Percentiles rank a stretch among this genome's conserved stretches.
Conservation (phyloP, 768 basidiomycete species). For the Lepiota venenata region DNA sequence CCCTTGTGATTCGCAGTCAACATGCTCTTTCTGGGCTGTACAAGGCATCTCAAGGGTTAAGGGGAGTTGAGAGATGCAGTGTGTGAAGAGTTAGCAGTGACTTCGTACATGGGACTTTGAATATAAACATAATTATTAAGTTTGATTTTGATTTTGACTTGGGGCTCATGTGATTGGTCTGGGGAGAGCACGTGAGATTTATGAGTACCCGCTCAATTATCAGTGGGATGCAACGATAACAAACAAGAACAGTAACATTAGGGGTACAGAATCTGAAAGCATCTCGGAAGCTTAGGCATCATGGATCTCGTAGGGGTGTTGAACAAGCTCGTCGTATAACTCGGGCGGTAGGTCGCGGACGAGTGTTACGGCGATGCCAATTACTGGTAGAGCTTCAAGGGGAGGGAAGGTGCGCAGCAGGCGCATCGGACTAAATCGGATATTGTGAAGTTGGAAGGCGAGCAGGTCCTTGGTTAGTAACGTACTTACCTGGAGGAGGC, state of each 20-base stretch:
- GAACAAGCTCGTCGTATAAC: conserved; percentile 85
- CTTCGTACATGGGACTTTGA: too few relatives aligned
- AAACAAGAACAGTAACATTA: background rate
- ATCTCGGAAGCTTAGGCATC: conserved; percentile 19
- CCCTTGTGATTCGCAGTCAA: background rate
- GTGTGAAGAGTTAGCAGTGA: background rate
- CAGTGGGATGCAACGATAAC: background rate
- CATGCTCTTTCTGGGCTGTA: background rate
- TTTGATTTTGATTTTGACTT: conserved; percentile 13
- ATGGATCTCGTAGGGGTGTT: conserved; percentile 73
- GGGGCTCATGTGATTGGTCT: conserved; percentile 5
- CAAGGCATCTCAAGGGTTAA: background rate
- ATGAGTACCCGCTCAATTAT: background rate
- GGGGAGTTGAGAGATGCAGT: background rate
- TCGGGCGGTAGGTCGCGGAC: conserved; percentile 88
- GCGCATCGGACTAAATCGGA: conserved; percentile 76
- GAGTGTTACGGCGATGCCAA: conserved; percentile 91
- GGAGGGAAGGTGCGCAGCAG: conserved; percentile 92
- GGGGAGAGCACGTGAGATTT: background rate
- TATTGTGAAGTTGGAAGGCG: conserved; percentile 5
- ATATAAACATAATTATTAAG: background rate
- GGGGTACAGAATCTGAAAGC: conserved; percentile 1
- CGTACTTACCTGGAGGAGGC: conserved; percentile 83
- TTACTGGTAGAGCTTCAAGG: conserved; percentile 80
- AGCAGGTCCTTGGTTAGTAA: conserved; percentile 1